phyloP scores from a whole-genome alignment of 305 asterid genomes.

The Caryopteris hybrid region DNA sequence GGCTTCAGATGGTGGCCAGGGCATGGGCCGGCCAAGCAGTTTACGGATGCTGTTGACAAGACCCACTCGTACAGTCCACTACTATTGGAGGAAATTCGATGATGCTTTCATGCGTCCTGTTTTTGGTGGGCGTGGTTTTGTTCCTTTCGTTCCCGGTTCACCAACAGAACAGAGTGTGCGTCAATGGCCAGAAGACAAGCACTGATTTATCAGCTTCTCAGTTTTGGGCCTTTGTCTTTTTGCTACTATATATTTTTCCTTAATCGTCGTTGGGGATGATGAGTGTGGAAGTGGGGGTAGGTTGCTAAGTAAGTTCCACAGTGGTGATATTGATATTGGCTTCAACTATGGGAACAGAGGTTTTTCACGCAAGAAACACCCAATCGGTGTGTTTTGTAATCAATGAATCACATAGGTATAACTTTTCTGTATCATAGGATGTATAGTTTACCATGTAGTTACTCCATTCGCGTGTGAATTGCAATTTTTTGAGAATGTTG shows the following conservation, averaged over 20 bases:
- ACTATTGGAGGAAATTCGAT: conserved; percentile 90
- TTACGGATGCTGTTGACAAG: conserved; percentile 65
- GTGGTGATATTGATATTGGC: not conserved
- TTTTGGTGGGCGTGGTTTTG: conserved; percentile 95
- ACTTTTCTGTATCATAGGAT: conserved; percentile 14
- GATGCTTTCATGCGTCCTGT: conserved; percentile 88
- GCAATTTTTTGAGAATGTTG: not conserved
- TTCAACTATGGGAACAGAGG: not conserved
- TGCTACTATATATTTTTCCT: not conserved
- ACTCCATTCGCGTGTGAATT: conserved; percentile 9
- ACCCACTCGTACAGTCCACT: conserved; percentile 70
- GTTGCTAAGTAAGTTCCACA: not conserved
- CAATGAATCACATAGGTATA: not conserved
- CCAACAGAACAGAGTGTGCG: conserved; percentile 54
- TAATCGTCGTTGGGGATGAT: not conserved
- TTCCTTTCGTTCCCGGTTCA: conserved; percentile 72
- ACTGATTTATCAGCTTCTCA: conserved; percentile 4
- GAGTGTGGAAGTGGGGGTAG: conserved; percentile 7
- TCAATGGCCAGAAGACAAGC: conserved; percentile 27
- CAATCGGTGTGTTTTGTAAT: conserved; percentile 6
- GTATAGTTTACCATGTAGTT: conserved; percentile 19
- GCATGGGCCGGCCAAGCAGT: conserved; percentile 56
- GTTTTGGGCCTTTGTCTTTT: conserved; percentile 14
- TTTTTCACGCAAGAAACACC: not conserved
- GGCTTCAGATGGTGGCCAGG: conserved; percentile 33